These are phyloP conservation scores for Aaosphaeria arxii DNA, from an alignment of 2,329 filamentous ascomycete genomes.

Conservation along the genomic window DNA sequence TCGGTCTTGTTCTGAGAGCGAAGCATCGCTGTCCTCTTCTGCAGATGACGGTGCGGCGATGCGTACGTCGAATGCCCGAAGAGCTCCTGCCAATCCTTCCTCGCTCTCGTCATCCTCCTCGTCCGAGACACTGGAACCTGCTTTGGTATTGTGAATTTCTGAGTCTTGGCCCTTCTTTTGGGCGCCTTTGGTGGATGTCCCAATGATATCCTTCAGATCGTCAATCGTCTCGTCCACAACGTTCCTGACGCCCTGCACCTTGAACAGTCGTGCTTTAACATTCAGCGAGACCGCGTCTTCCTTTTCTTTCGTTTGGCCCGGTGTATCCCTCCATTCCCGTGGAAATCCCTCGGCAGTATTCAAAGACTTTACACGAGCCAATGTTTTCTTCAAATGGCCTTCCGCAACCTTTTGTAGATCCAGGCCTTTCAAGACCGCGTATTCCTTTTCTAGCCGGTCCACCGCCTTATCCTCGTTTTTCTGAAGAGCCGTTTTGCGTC, in stretches of 20 bases:
- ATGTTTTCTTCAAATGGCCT: slow-evolving; percentile 55
- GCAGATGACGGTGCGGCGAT: slow-evolving; percentile 39
- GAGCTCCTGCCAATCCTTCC: slow-evolving; percentile 30
- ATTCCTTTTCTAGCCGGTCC: slow-evolving; percentile 61
- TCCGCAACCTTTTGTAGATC: slow-evolving; percentile 50
- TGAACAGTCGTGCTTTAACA: slow-evolving; percentile 58
- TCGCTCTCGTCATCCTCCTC: slow-evolving; percentile 18
- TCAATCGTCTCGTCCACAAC: slow-evolving; percentile 47
- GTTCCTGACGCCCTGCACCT: slow-evolving; percentile 57
- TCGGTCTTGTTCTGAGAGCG: slow-evolving; percentile 23
- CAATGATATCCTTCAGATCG: slow-evolving; percentile 40
- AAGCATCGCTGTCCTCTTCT: slow-evolving; percentile 28
- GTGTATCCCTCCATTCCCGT: slow-evolving; percentile 28
- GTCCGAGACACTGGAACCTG: slow-evolving; percentile 15
- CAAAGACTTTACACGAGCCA: slow-evolving; percentile 57
- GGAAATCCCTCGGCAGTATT: slow-evolving; percentile 50
- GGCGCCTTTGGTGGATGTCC: slow-evolving; percentile 2
- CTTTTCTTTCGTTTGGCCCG: slow-evolving; percentile 32
- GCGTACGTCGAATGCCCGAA: slow-evolving; percentile 35
- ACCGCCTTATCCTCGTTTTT: slow-evolving; percentile 49
- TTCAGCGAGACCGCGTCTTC: slow-evolving; percentile 52
- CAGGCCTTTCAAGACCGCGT: slow-evolving; percentile 56
- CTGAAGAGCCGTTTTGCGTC: slow-evolving; percentile 54
- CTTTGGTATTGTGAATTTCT: slow-evolving; percentile 2
- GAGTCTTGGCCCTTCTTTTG: slow-evolving; percentile 8